Percentiles rank a stretch among this genome's conserved stretches.
phyloP scores from a whole-genome alignment of 805 yeast species.

The Scheffersomyces ergatensis region DNA sequence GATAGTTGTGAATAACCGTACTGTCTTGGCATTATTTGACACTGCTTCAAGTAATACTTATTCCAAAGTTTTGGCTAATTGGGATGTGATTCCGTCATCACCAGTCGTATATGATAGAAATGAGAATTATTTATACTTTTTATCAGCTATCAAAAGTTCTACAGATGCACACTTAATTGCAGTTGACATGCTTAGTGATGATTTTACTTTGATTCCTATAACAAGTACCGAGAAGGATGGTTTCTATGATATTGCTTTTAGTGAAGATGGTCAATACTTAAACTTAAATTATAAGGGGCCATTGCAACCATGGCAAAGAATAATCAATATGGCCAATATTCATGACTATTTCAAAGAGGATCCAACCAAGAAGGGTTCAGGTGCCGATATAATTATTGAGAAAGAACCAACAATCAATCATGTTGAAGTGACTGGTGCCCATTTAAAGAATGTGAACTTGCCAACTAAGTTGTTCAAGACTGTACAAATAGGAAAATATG shows the following conservation, averaged over 20 bases:
- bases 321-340: conserved; percentile 42
- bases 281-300: conserved; percentile 75
- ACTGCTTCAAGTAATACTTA: conserved; percentile 45
- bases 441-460: conserved; percentile 36
- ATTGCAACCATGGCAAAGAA: conserved; percentile 69
- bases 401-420: conserved; percentile 14
- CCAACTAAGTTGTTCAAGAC: conserved; percentile 49
- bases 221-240: conserved; percentile 57
- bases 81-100: conserved; percentile 77
- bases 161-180: conserved; percentile 80
- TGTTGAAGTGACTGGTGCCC: conserved; percentile 10
- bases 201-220: conserved; percentile 33
- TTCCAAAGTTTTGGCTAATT: conserved; percentile 54
- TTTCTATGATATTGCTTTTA: conserved; percentile 65
- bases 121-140: conserved; percentile 49
- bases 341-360: conserved; percentile 13
- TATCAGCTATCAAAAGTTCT: conserved; percentile 72
- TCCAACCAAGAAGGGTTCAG: conserved; percentile 1
- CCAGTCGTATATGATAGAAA: conserved; percentile 52
- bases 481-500: conserved; percentile 25
- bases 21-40: conserved; percentile 77
- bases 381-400: conserved; percentile 12
- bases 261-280: conserved; percentile 69
- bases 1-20: conserved; percentile 49
- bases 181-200: conserved; percentile 41